A percentile compares a stretch with the other conserved stretches of the same genome.
Evolutionary conservation across 495 filamentous ascomycete species (phyloP).

Genomic region (Sordaria brevicollis): DNA sequence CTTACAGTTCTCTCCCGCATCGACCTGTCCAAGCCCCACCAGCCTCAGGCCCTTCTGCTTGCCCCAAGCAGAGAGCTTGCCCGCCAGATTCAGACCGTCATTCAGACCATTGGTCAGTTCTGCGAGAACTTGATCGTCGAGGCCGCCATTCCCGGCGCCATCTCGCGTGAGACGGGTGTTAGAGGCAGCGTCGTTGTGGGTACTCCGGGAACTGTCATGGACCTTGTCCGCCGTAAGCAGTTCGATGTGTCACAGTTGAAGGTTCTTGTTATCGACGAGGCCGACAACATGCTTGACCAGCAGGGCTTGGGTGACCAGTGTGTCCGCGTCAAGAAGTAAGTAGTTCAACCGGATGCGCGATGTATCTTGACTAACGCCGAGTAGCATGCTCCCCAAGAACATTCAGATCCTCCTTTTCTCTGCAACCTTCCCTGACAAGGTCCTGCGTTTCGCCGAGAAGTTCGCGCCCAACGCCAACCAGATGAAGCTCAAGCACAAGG

Average conservation of each 20-base stretch:
- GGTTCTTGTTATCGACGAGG: slow-evolving; percentile 83
- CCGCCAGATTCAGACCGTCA: slow-evolving; percentile 82
- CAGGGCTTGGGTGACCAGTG: slow-evolving; percentile 94
- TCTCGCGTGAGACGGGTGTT: slow-evolving; percentile 48
- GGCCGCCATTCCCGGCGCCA: slow-evolving; percentile 70
- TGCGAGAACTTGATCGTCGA: slow-evolving; percentile 58
- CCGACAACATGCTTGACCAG: slow-evolving; percentile 91
- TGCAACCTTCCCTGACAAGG: slow-evolving; percentile 83
- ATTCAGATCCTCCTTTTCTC: slow-evolving; percentile 90
- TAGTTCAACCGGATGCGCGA: not conserved
- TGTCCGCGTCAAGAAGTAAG: slow-evolving; percentile 73
- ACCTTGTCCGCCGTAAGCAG: slow-evolving; percentile 63
- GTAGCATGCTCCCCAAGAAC: slow-evolving; percentile 54
- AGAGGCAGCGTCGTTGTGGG: slow-evolving; percentile 74
- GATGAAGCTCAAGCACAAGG: slow-evolving; percentile 77
- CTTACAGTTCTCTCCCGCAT: slow-evolving; percentile 81
- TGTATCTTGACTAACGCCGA: slow-evolving; percentile 13
- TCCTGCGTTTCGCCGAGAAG: slow-evolving; percentile 63
- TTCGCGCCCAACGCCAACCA: slow-evolving; percentile 82
- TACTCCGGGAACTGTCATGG: slow-evolving; percentile 87
- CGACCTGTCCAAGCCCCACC: slow-evolving; percentile 51
- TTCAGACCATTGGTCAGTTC: slow-evolving; percentile 73
- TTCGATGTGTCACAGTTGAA: slow-evolving; percentile 56
- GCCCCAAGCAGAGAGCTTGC: slow-evolving; percentile 92
- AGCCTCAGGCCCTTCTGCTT: slow-evolving; percentile 80